Evolutionary conservation across 75 land plant species (phyloP), one percentile per base, ranked within the genome.

Genomic region (Pinus tabuliformis): DNA sequence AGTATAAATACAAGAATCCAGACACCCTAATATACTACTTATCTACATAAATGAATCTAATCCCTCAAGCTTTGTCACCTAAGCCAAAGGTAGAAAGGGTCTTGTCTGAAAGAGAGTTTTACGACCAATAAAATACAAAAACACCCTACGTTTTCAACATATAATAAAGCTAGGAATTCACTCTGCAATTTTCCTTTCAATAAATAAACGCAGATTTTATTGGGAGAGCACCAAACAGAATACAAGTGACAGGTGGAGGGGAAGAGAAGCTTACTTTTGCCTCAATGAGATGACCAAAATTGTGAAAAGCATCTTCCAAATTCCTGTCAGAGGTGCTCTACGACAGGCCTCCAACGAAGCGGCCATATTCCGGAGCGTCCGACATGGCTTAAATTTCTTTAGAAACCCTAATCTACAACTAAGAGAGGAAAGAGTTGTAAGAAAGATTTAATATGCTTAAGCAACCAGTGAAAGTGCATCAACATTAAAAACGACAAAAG

Each of bases 251-350:
- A 30, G 30, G 20, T 0, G 11, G 1, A 20, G 26, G 21, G 8
- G 77, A 60, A 39, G n/a, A 13, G 22, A 65, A 61, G 21, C 56
- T 77, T 79, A 92, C 98, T 95, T 89, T 92, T 24, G 98, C 96
- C 76, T 95, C 98, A 49, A 87, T 18, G 76, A 95, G 86, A 75
- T 77, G 81, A 39, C 98, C 98, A 88, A 91, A 95, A 73, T 88
- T 86, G 24, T 86, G 83, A 80, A 95, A 95, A 57, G 93, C 93
- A 62, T 86, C 86, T 76, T 92, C 89, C 72, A 95, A 70, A 76
- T 74, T 84, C 60, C 86, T 82, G 63, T 95, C 93, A 65, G 98
- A 80, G 4, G 98, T 95, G 22, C 90, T 81, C 98, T 96, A 95
- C 33, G 98, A 84, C 20, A 95, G 83, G 49, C 90, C 87, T 16